These are phyloP conservation scores for Thalassiosira livingstoniorum DNA, from an alignment of 352 stramenopile genomes.

Conservation along the genomic window DNA sequence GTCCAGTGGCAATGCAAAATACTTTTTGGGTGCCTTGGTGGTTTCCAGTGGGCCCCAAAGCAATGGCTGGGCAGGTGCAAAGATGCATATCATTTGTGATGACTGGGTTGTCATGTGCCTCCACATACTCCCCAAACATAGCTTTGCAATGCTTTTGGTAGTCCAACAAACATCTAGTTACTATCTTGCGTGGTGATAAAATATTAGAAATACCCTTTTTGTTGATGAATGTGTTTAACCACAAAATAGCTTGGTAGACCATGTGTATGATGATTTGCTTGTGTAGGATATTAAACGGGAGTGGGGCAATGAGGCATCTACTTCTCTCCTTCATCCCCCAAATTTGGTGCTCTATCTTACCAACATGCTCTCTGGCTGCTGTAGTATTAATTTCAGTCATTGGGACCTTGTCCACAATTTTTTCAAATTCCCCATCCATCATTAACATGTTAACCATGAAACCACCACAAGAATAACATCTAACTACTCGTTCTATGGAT, in stretches of 20 bases:
- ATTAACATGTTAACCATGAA: not conserved
- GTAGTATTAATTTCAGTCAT: not conserved
- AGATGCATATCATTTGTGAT: not conserved
- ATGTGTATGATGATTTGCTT: not conserved
- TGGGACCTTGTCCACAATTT: not conserved
- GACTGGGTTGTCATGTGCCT: not conserved
- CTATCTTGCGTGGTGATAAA: not conserved
- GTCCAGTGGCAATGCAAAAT: not conserved
- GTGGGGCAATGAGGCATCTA: not conserved
- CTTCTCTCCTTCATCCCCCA: not conserved
- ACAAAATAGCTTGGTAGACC: not conserved
- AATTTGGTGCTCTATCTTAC: not conserved
- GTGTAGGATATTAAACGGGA: not conserved
- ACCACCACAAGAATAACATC: not conserved
- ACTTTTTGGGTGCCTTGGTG: not conserved
- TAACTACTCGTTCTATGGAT: not conserved
- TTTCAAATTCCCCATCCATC: not conserved
- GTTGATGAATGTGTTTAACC: conserved; percentile 2
- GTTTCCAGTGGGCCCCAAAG: not conserved
- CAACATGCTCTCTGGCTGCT: not conserved
- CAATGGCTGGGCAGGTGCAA: not conserved
- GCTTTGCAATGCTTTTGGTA: conserved; percentile 6
- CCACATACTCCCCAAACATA: not conserved
- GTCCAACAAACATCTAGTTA: not conserved
- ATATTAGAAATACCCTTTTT: not conserved